phyloP scores from a whole-genome alignment of 2,329 filamentous ascomycete species.

The Pseudogymnoascus sp. region DNA sequence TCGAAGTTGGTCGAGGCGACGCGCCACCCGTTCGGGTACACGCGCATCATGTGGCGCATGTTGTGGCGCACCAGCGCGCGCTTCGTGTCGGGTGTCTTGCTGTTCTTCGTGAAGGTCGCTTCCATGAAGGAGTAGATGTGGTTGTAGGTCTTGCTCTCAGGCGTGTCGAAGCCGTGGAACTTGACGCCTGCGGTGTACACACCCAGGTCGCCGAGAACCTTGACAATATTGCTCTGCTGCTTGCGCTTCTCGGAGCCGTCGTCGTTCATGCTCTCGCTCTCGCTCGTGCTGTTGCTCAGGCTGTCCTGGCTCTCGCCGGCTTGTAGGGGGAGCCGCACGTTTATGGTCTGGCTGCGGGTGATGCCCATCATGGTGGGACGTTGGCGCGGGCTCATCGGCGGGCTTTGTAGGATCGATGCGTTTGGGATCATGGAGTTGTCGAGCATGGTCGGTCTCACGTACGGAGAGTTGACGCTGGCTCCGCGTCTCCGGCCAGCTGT shows the following conservation, averaged over 20 bases:
- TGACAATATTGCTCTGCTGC: slow-evolving; percentile 76
- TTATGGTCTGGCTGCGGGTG: slow-evolving; percentile 18
- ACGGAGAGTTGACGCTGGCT: slow-evolving; percentile 72
- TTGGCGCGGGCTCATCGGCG: slow-evolving; percentile 40
- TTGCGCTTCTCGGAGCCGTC: slow-evolving; percentile 41
- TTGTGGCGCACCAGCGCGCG: slow-evolving; percentile 81
- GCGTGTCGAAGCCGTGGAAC: slow-evolving; percentile 69
- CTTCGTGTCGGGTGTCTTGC: slow-evolving; percentile 68
- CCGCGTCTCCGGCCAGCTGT: slow-evolving; percentile 46
- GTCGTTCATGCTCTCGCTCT: slow-evolving; percentile 65
- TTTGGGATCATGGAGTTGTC: slow-evolving; percentile 50
- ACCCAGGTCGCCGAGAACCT: slow-evolving; percentile 74
- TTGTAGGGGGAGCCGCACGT: slow-evolving; percentile 11
- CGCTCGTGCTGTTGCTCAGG: slow-evolving; percentile 61
- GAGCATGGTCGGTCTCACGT: slow-evolving; percentile 52
- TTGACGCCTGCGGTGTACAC: slow-evolving; percentile 71
- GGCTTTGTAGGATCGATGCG: slow-evolving; percentile 47
- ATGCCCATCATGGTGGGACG: slow-evolving; percentile 15
- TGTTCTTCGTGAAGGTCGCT: slow-evolving; percentile 74
- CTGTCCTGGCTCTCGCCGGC: slow-evolving; percentile 36
- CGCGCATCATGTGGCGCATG: slow-evolving; percentile 81
- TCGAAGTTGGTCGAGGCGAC: slow-evolving; percentile 91
- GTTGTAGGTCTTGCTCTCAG: slow-evolving; percentile 79
- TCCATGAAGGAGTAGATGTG: slow-evolving; percentile 96
- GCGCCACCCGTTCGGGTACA: slow-evolving; percentile 79